Conservation (phyloP, 768 basidiomycete genomes). For the Phlebiopsis flavidoalba region DNA sequence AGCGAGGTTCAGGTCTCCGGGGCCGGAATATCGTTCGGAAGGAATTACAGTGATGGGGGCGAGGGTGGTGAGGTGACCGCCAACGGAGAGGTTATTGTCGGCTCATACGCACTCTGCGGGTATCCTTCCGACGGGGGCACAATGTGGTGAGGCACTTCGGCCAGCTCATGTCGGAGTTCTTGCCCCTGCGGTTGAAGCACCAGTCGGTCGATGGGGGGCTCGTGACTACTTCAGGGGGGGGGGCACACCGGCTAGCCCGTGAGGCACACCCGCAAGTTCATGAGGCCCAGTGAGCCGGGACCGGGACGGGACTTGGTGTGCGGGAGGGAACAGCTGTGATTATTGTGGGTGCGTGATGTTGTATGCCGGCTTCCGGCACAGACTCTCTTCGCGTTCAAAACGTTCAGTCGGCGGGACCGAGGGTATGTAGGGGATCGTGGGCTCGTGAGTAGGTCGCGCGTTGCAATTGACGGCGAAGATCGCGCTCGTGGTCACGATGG, state of each 20-base stretch:
- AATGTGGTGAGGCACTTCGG: not conserved
- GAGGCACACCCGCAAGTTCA: not conserved
- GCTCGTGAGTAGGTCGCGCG: not conserved
- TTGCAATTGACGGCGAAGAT: not conserved
- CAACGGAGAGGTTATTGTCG: not conserved
- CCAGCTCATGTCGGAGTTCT: too few species aligned
- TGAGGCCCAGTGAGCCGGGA: conserved; percentile 5
- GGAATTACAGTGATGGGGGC: not conserved
- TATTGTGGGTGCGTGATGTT: not conserved
- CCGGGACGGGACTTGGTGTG: not conserved
- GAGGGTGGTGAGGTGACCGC: not conserved
- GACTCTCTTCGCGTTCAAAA: not conserved
- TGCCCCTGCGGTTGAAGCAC: too few species aligned
- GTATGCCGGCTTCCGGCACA: not conserved
- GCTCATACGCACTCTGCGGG: too few species aligned
- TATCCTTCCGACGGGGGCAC: not conserved
- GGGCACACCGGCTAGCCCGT: too few species aligned
- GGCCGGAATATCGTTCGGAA: conserved; percentile 14
- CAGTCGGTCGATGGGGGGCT: too few species aligned
- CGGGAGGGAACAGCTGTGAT: not conserved
- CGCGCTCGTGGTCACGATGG: not conserved
- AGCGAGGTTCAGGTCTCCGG: conserved; percentile 30
- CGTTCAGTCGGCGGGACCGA: not conserved
- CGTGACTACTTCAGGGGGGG: too few species aligned
- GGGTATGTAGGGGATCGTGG: conserved; percentile 4